Evolutionary conservation across 257 asterid species (phyloP).

Genomic region (Penstemon davidsonii): DNA sequence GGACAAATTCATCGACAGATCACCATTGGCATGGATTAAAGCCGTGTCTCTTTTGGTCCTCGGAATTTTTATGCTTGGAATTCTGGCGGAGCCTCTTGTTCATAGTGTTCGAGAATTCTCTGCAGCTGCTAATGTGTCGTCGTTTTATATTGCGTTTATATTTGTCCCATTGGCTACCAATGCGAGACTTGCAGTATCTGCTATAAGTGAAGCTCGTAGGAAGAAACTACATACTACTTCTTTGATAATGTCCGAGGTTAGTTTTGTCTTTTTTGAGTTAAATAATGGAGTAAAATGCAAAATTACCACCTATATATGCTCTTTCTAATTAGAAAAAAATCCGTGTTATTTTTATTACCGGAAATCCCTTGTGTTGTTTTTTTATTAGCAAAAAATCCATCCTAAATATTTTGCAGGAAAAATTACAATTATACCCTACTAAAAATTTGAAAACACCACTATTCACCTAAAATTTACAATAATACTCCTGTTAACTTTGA

Average conservation of each 20-base stretch:
- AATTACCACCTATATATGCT: neutral
- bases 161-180: slow-evolving; percentile 60
- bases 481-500: too few species aligned
- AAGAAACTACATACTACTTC: slow-evolving; percentile 56
- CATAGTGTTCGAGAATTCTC: slow-evolving; percentile 55
- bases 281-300: too few species aligned
- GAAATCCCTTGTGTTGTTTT: too few species aligned
- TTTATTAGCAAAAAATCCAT: too few species aligned
- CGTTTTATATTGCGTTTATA: slow-evolving; percentile 54
- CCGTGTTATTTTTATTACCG: too few species aligned
- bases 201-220: slow-evolving; percentile 43
- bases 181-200: slow-evolving; percentile 60
- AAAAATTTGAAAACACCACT: neutral
- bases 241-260: slow-evolving; percentile 62
- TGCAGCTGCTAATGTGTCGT: slow-evolving; percentile 39
- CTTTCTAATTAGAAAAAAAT: too few species aligned
- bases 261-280: neutral
- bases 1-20: slow-evolving; percentile 41
- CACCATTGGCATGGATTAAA: slow-evolving; percentile 51
- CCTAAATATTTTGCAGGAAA: neutral
- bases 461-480: too few species aligned
- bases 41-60: slow-evolving; percentile 42
- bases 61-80: slow-evolving; percentile 49
- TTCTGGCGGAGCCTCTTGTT: slow-evolving; percentile 64
- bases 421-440: neutral